Evolutionary conservation across 129 eudicot species (phyloP), one percentile per base, ranked within the genome.

Genomic region (Lonicera japonica): DNA sequence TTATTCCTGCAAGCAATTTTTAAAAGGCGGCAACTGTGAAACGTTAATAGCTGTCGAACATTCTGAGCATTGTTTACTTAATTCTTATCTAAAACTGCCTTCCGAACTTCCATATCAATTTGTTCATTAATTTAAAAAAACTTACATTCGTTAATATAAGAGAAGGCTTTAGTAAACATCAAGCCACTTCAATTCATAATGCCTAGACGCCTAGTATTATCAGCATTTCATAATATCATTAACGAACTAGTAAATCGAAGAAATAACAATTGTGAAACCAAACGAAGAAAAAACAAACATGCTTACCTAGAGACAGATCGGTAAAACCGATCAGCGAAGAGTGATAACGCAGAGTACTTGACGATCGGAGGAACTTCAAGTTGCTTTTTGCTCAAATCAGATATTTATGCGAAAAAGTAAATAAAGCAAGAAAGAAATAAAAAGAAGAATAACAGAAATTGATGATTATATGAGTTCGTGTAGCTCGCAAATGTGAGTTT

Each of bases 271-370:
- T 9, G 56, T 38, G 50, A 56, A 3, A 8, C 0, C 7, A 34
- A 40, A 21, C 24, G 63, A 0, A 29, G 63, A 21, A 43, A 21
- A 43, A 62, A 39, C 16, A 14, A 29, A 29, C 36, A 6, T 29
- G 36, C 47, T 14, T 70, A 79, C 85, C 85, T 65, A 63, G 84
- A 70, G 64, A 86, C 71, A 65, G 94, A 76, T 8, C 77, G 89
- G 73, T 64, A 86, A 56, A 90, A 83, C 41, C 95, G 89, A 57
- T 83, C 77, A 4, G 94, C 83, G 29, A 86, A 86, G 63, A 90
- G 71, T 25, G 94, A 79, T 21, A 90, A 66, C 34, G 95, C 89
- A 4, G 97, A 72, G 74, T 86, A 86, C 58, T 90, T 86, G 40
- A 90, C 83, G 70, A 82, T 68, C 21, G 89, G 95, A 56, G 85